These are phyloP conservation scores for Sinapis alba DNA, from an alignment of 441 rosid species.

Conservation along the genomic window DNA sequence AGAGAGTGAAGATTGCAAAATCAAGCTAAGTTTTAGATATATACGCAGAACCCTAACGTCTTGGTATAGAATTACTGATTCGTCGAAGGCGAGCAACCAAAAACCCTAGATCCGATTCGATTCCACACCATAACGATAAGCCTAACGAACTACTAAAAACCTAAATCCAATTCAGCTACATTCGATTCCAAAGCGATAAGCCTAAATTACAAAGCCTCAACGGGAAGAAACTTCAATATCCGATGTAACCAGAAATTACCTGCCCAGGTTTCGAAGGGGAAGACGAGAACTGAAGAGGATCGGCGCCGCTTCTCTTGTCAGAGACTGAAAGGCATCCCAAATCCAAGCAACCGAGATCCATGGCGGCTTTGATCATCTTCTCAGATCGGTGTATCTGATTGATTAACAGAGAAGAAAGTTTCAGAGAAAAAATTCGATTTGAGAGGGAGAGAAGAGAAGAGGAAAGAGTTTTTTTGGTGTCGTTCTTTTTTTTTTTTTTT, in stretches of 20 bases:
- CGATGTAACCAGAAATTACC: conserved; percentile 38
- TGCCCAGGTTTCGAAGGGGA: conserved; percentile 52
- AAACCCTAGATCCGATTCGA: neutral
- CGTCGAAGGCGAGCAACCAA: neutral
- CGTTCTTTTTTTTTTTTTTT: neutral
- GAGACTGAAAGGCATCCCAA: conserved; percentile 58
- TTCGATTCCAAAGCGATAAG: neutral
- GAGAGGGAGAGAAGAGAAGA: neutral
- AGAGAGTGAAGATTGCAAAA: neutral
- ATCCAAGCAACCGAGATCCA: conserved; percentile 86
- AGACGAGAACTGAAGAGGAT: conserved; percentile 33
- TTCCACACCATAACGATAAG: neutral
- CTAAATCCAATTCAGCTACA: neutral
- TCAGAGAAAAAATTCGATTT: conserved; percentile 1
- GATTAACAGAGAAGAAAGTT: conserved; percentile 5
- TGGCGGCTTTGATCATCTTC: conserved; percentile 41
- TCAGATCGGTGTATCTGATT: neutral
- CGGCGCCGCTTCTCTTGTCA: conserved; percentile 41
- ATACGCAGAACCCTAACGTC: neutral
- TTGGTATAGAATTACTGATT: neutral
- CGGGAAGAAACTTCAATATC: conserved; percentile 15
- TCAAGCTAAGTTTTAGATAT: neutral
- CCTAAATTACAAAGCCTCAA: conserved; percentile 26
- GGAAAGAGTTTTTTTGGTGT: neutral
- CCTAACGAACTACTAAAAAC: neutral